These are phyloP conservation scores for Penicillium desertorum DNA, from an alignment of 495 filamentous ascomycete species.

Conservation along the genomic window DNA sequence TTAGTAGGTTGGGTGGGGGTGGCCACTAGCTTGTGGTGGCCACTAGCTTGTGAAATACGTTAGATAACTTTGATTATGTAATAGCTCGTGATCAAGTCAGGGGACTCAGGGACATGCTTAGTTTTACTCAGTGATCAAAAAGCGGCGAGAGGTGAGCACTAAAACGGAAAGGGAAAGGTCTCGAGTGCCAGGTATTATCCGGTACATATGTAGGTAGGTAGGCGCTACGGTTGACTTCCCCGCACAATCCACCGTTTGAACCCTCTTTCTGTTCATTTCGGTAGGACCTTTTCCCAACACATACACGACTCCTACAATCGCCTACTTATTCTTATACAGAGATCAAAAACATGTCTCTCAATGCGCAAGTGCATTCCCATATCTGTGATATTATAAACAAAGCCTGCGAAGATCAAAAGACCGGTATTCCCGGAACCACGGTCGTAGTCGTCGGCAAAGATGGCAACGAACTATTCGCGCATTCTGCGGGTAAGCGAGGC, in stretches of 20 bases:
- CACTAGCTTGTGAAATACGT: no score
- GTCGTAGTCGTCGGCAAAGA: slow-evolving; percentile 4
- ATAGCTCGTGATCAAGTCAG: no score
- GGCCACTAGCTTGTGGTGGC: no score
- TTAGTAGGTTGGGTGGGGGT: no score
- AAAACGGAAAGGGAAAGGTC: no score
- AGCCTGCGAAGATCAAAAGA: slow-evolving; percentile 1
- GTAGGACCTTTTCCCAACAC: background rate
- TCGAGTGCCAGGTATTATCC: no score
- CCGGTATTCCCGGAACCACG: slow-evolving; percentile 5
- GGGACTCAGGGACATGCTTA: no score
- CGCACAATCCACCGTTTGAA: background rate
- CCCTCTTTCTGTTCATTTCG: background rate
- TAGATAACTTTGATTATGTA: no score
- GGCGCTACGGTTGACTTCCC: background rate
- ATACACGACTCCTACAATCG: background rate
- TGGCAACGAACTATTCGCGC: slow-evolving; percentile 1
- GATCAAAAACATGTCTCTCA: background rate
- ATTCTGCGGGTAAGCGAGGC: slow-evolving; percentile 39
- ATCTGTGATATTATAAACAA: background rate
- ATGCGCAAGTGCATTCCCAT: background rate
- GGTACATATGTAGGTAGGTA: no score
- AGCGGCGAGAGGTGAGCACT: no score
- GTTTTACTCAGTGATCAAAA: no score
- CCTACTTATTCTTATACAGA: background rate